These are phyloP conservation scores for Syzygium syzygioides DNA, from an alignment of 441 rosid species.

Conservation along the genomic window DNA sequence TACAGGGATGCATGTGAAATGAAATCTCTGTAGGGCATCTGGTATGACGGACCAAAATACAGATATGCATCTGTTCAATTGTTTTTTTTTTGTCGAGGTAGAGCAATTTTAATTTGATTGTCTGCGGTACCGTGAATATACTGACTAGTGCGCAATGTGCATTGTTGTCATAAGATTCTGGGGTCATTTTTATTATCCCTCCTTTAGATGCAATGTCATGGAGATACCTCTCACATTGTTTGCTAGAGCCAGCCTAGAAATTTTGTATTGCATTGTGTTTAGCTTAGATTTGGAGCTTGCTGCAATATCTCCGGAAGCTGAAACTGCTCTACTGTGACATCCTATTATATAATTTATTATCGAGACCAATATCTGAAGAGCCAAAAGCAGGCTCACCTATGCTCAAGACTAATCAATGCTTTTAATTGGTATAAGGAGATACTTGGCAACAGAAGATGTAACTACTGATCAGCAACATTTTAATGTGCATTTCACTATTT, in stretches of 20 bases:
- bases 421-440: not conserved
- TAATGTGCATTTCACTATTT: not conserved
- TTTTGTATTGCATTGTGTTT: not conserved
- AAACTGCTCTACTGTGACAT: not conserved
- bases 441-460: not conserved
- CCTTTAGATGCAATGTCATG: not conserved
- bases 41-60: not conserved
- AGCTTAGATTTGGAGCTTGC: not conserved
- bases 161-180: not conserved
- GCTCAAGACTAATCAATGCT: not conserved
- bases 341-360: not conserved
- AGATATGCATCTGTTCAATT: not conserved
- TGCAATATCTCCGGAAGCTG: not conserved
- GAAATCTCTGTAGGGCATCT: not conserved
- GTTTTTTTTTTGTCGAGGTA: not conserved
- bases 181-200: not conserved
- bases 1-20: not conserved
- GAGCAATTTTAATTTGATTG: not conserved
- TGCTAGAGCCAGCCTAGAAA: not conserved
- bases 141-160: not conserved
- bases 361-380: not conserved
- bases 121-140: not conserved
- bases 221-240: not conserved
- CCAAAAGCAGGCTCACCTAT: not conserved
- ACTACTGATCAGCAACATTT: not conserved